These are phyloP conservation scores for Cyanodermella asteris DNA, from an alignment of 2,329 filamentous ascomycete genomes.

Conservation along the genomic window DNA sequence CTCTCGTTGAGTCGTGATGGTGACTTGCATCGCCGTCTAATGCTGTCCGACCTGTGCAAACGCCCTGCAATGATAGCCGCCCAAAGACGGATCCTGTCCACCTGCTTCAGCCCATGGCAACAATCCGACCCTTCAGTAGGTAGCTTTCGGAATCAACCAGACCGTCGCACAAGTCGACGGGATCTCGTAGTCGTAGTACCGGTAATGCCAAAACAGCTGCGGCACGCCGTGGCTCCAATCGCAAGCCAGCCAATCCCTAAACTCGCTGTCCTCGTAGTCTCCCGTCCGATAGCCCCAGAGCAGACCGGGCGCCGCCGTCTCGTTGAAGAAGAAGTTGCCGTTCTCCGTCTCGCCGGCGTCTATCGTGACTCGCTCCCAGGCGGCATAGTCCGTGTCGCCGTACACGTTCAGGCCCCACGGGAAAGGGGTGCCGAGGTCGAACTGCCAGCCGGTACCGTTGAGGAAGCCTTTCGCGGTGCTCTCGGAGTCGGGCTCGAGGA, in stretches of 20 bases:
- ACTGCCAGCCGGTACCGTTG: conserved; percentile 7
- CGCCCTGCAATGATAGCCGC: no score
- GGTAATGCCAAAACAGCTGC: conserved; percentile 9
- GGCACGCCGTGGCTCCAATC: conserved; percentile 8
- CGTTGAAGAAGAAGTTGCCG: conserved; percentile 6
- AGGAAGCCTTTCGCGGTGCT: conserved; percentile 5
- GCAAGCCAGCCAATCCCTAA: conserved; percentile 6
- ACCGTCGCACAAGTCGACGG: conserved; percentile 8
- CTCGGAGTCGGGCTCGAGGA: conserved; percentile 2
- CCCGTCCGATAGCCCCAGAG: no score
- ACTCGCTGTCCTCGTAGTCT: conserved; percentile 1
- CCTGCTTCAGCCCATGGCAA: no score
- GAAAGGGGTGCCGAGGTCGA: conserved; percentile 6
- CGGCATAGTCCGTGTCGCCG: conserved; percentile 4
- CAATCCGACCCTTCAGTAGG: no score
- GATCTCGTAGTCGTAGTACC: conserved; percentile 2
- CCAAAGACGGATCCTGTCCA: no score
- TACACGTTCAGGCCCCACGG: conserved; percentile 4
- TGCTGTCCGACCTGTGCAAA: no score
- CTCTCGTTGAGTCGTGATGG: no score
- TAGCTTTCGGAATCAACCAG: conserved; percentile 4
- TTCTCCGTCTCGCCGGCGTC: conserved; percentile 4
- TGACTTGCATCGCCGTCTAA: no score
- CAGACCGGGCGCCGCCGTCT: conserved; percentile 4
- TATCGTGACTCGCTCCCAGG: conserved; percentile 4